These are phyloP conservation scores for Anastatica hierochuntica DNA, from an alignment of 345 rosid species.

Conservation along the genomic window DNA sequence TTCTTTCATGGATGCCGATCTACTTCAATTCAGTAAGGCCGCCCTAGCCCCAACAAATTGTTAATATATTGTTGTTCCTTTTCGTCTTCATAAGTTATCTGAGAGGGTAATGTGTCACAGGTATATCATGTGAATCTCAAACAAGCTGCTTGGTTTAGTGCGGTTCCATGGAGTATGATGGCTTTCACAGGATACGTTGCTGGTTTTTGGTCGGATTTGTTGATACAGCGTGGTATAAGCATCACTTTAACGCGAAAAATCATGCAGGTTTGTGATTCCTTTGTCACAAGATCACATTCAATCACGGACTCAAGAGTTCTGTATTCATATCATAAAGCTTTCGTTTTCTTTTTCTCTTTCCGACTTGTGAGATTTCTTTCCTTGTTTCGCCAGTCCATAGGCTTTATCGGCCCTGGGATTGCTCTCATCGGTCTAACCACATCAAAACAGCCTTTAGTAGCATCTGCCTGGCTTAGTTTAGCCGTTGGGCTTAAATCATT, in stretches of 20 bases:
- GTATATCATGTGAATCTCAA: constrained; percentile 83
- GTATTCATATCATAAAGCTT: not conserved
- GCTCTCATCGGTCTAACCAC: constrained; percentile 72
- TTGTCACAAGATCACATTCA: constrained; percentile 1
- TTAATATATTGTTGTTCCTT: not conserved
- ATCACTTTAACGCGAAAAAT: constrained; percentile 79
- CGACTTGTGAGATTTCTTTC: constrained; percentile 2
- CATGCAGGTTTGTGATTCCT: constrained; percentile 62
- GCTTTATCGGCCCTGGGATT: constrained; percentile 73
- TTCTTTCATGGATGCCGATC: constrained; percentile 99
- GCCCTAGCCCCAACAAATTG: not conserved
- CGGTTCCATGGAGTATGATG: constrained; percentile 93
- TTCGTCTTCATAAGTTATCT: constrained; percentile 8
- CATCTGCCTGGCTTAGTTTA: constrained; percentile 91
- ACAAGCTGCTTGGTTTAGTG: constrained; percentile 98
- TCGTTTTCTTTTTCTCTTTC: not conserved
- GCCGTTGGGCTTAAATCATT: constrained; percentile 89
- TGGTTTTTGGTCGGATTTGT: constrained; percentile 67
- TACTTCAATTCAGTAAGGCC: constrained; percentile 78
- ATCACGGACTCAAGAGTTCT: not conserved
- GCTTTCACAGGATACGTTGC: constrained; percentile 79
- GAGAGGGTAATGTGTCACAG: constrained; percentile 27
- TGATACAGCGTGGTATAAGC: constrained; percentile 63
- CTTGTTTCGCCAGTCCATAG: constrained; percentile 63
- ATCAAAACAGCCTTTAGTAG: constrained; percentile 56